Base-by-base conservation (phyloP, 2,329 filamentous ascomycete genomes). In the Truncatella angustata region DNA sequence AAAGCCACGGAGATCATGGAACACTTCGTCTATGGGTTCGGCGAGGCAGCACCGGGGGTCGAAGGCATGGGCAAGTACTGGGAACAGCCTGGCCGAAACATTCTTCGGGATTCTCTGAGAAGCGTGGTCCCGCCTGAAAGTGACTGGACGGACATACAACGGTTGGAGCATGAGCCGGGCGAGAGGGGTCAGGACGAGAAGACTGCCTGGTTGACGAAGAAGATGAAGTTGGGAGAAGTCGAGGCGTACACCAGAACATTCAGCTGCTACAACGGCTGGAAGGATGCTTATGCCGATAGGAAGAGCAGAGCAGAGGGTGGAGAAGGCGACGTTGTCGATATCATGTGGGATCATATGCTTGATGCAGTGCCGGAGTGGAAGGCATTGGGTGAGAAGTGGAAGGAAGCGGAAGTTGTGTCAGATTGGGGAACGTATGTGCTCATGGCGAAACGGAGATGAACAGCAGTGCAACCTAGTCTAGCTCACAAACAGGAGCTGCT, bases 181-280 rank as follows among this genome's bases (percentile, higher is more conserved):
- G 66, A 66, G 21, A 54, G 65, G 24, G 75, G 73, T 7, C 59
- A 64, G 50, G 63, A 67, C 46, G 62, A 68, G 53, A 59, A 71
- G 52, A 58, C 73, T 56, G 66, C 70, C 47, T 80, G 85, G 71
- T 73, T 85, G 71, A 67, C 72, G 45, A 79, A 73, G 68, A 75
- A 59, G 49, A 69, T 84, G 65, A 82, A 70, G 52, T 66, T 87
- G 20, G 80, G 79, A 1, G 74, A 81, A 60, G 74, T 84, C 50
- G 82, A 85, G 69, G 75, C 74, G n/a, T 87, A 86, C 66, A 65
- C 78, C 51, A 70, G 80, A 57, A 87, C 85, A 0, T 86, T 81
- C 63, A 85, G 81, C 63, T 70, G 76, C 36, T 85, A 76, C 64
- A 75, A 75, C 61, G 77, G 73, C 24, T 88, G 85, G 84, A 72